phyloP scores from a whole-genome alignment of 371 early-diverging fungal species.

The Saksenaea oblongispora region DNA sequence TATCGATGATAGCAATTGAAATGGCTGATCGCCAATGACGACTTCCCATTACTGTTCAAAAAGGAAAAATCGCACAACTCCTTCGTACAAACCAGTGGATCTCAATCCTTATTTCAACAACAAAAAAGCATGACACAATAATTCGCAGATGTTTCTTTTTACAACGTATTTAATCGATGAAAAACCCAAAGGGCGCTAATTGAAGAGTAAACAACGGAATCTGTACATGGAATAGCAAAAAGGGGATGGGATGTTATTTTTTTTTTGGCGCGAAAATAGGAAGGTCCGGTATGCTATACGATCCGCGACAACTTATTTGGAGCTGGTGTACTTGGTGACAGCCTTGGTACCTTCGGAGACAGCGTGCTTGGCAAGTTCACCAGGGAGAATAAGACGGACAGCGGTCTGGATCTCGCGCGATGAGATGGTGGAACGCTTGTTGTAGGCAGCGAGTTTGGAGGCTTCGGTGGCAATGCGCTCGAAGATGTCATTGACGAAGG shows the following conservation, averaged over 20 bases:
- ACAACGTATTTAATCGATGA: slow-evolving; percentile 2
- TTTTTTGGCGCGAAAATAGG: neutral
- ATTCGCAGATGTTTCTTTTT: neutral
- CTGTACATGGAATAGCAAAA: neutral
- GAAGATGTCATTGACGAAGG: slow-evolving; percentile 97
- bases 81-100: too few relatives aligned
- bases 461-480: slow-evolving; percentile 88
- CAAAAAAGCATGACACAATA: too few relatives aligned
- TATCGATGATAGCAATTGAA: too few relatives aligned
- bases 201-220: slow-evolving; percentile 4
- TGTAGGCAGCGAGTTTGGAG: slow-evolving; percentile 89
- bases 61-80: too few relatives aligned
- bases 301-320: slow-evolving; percentile 57
- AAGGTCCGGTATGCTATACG: neutral
- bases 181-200: neutral
- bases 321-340: slow-evolving; percentile 93
- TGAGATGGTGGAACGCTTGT: slow-evolving; percentile 93
- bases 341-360: slow-evolving; percentile 98
- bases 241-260: neutral
- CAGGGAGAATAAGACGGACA: slow-evolving; percentile 92
- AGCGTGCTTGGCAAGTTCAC: slow-evolving; percentile 97
- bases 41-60: too few relatives aligned
- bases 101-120: too few relatives aligned
- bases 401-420: slow-evolving; percentile 96
- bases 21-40: too few relatives aligned